Evolutionary conservation across 306 rosid species (phyloP).

Genomic region (Adenanthera pavonina): DNA sequence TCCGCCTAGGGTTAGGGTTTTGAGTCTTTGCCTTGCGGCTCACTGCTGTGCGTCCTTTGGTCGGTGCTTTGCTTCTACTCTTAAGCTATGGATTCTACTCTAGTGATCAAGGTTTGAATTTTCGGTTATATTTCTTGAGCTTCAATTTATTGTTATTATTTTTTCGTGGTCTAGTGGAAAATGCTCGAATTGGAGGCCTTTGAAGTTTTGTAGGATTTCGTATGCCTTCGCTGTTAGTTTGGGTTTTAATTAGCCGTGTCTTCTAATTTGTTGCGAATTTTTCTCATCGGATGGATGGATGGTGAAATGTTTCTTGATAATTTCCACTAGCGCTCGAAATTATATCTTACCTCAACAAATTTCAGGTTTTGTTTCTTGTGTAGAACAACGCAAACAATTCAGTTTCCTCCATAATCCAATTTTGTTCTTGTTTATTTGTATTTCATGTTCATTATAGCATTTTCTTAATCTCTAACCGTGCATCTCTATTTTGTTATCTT

Average conservation of each 20-base stretch:
- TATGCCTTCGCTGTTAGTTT: background rate
- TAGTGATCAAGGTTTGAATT: constrained; percentile 79
- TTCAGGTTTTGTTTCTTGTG: background rate
- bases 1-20: constrained; percentile 53
- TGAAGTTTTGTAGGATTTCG: background rate
- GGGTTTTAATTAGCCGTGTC: background rate
- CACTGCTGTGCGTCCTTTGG: constrained; percentile 34
- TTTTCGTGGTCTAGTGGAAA: background rate
- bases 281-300: background rate
- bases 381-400: background rate
- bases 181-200: background rate
- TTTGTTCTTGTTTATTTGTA: background rate
- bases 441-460: background rate
- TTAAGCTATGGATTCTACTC: constrained; percentile 60
- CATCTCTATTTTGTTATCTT: background rate
- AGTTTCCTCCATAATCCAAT: background rate
- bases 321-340: constrained; percentile 7
- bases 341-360: background rate
- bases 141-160: background rate
- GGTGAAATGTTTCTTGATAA: background rate
- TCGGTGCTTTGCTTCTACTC: constrained; percentile 7
- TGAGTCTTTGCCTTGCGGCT: background rate
- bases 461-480: background rate
- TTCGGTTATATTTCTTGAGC: background rate
- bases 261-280: background rate